phyloP scores from a whole-genome alignment of 768 basidiomycete species.

The Exsudoporus frostii region DNA sequence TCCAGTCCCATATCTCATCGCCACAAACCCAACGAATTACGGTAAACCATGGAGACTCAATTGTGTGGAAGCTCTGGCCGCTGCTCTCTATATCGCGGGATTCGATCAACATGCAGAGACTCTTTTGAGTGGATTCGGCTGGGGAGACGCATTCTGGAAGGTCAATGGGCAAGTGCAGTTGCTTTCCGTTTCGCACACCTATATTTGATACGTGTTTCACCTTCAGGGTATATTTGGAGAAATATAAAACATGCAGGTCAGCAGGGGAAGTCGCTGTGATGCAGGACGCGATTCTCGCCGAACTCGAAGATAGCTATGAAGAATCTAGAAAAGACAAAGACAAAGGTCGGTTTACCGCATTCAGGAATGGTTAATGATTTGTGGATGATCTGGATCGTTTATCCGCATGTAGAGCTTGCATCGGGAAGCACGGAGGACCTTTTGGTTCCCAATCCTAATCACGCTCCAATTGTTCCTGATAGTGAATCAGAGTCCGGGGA shows the following conservation, averaged over 20 bases:
- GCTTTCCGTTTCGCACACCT: neutral
- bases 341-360: conserved; percentile 41
- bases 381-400: neutral
- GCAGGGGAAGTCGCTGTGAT: conserved; percentile 53
- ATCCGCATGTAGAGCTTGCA: conserved; percentile 8
- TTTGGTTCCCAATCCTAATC: conserved; percentile 69
- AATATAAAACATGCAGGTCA: conserved; percentile 69
- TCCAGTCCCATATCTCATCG: conserved; percentile 90
- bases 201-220: neutral
- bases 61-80: conserved; percentile 92
- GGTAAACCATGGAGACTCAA: conserved; percentile 96
- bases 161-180: conserved; percentile 63
- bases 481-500: conserved; percentile 16
- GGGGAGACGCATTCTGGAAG: conserved; percentile 85
- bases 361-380: neutral
- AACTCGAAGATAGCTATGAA: conserved; percentile 61
- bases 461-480: conserved; percentile 25
- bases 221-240: conserved; percentile 50
- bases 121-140: conserved; percentile 79
- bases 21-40: conserved; percentile 96
- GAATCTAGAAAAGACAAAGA: conserved; percentile 45
- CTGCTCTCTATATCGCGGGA: conserved; percentile 91
- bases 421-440: conserved; percentile 53
- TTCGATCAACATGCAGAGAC: conserved; percentile 78
- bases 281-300: conserved; percentile 68